Conservation (phyloP, 73 alveolate species). For the Paramecium tetraurelia region DNA sequence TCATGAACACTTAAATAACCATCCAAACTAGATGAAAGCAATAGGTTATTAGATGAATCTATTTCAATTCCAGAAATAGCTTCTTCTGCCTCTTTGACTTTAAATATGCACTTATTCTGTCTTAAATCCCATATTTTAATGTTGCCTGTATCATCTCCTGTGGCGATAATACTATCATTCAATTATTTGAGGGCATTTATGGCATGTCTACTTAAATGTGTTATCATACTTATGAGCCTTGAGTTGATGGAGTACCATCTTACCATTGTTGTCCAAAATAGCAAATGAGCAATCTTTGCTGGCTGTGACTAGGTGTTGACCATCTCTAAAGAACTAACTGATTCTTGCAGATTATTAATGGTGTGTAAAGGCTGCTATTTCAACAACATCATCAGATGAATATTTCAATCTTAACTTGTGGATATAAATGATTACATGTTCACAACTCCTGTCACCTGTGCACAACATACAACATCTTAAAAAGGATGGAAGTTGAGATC, state of each 20-base stretch:
- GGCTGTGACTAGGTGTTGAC: conserved; percentile 36
- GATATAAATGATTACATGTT: background rate
- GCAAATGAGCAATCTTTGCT: conserved; percentile 41
- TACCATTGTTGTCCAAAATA: conserved; percentile 56
- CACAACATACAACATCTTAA: conserved; percentile 67
- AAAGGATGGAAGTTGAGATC: conserved; percentile 75
- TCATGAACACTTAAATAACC: conserved; percentile 94
- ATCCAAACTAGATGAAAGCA: conserved; percentile 82
- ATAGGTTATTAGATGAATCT: conserved; percentile 46
- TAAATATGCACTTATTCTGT: conserved; percentile 54
- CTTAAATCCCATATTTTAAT: conserved; percentile 83
- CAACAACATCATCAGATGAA: conserved; percentile 48
- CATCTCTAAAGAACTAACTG: conserved; percentile 46
- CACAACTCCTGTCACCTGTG: conserved; percentile 74
- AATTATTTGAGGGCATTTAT: conserved; percentile 15
- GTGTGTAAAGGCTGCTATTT: conserved; percentile 47
- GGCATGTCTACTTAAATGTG: conserved; percentile 10
- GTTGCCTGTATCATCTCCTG: conserved; percentile 85
- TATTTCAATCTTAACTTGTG: conserved; percentile 17
- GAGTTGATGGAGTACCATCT: background rate
- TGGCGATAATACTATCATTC: conserved; percentile 60
- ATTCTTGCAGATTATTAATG: conserved; percentile 53
- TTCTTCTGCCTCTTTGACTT: conserved; percentile 72
- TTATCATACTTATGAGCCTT: conserved; percentile 50
- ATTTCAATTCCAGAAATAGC: conserved; percentile 72